Evolutionary conservation across 306 rosid species (phyloP), one percentile per base, ranked within the genome.

Genomic region (Cucurbita maxima): DNA sequence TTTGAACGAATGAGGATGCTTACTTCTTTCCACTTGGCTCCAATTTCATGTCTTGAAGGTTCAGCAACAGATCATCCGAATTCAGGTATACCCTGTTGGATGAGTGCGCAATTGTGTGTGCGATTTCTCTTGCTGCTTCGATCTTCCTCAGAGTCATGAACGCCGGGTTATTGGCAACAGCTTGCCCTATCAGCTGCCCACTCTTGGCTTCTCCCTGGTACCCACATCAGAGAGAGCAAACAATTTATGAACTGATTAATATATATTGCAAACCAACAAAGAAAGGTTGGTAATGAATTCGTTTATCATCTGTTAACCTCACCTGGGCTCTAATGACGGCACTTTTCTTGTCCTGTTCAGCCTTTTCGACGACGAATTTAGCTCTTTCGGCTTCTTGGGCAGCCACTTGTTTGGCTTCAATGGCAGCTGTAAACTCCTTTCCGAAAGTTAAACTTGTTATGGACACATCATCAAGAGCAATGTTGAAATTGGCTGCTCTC

Each of bases 351-450:
- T 90, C 97, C 80, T 90, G 96, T 71, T 93, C 92, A 70, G 98
- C 96, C 75, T 90, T 87, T 74, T 93, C 96, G 61, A 90, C 96
- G 36, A 93, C 88, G 74, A 83, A 93, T 75, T 93, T 90, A n/a
- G 90, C 98, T 78, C 97, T 90, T 85, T 90, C 98, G 58, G 97
- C 97, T 40, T 90, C 97, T 81, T 93, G 97, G 43, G 97, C 96
- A 79, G 96, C 97, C 75, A 90, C 94, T 75, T 93, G 98, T 83
- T 93, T 93, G 79, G 98, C 96, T 84, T 93, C 97, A 73, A 90
- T 90, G 34, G 98, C 97, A 76, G 79, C 90, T 22, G 87, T 88
- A 44, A 90, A 93, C 77, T 93, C 98, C 79, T 48, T 84, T 76
- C 94, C 92, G 38, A 90, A 93, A 1, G 90, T 87, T 81, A 90